Evolutionary conservation across 2,329 filamentous ascomycete genomes (phyloP).

Genomic region (Calonectria montana): DNA sequence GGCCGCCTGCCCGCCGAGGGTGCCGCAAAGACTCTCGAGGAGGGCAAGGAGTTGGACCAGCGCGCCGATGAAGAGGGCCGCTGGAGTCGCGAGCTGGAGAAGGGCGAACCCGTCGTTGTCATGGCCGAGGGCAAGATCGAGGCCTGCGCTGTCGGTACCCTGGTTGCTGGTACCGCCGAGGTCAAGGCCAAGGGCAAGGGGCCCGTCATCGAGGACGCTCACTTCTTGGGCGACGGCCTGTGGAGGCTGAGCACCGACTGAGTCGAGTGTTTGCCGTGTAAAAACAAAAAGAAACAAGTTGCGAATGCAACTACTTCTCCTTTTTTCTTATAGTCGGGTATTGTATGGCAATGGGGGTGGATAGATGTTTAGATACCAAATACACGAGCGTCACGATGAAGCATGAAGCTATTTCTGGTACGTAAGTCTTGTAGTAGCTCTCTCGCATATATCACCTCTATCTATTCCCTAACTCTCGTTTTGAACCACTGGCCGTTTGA

Average conservation of each 20-base stretch:
- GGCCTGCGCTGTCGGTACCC: conserved; percentile 86
- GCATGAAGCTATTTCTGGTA: not conserved
- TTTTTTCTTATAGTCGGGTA: not conserved
- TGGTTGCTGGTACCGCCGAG: conserved; percentile 88
- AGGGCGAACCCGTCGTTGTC: conserved; percentile 88
- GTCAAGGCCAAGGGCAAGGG: conserved; percentile 96
- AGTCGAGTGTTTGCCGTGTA: not conserved
- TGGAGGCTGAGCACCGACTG: conserved; percentile 77
- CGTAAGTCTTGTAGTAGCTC: not conserved
- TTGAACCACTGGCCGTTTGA: too few species aligned
- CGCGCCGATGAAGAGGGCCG: conserved; percentile 60
- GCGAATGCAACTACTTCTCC: not conserved
- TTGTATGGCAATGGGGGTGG: not conserved
- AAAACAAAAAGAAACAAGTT: not conserved
- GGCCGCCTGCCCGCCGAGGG: conserved; percentile 77
- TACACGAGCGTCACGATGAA: conserved; percentile 12
- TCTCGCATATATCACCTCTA: too few species aligned
- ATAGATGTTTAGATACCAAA: conserved; percentile 24
- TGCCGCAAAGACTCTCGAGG: conserved; percentile 45
- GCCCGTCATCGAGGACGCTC: conserved; percentile 90
- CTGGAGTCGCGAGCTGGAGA: conserved; percentile 76
- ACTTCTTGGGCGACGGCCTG: conserved; percentile 93
- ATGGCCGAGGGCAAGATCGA: conserved; percentile 94
- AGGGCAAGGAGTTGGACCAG: conserved; percentile 58
- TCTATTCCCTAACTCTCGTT: too few species aligned